phyloP scores from a whole-genome alignment of 148 eudicot genomes.

The Spergularia marina region DNA sequence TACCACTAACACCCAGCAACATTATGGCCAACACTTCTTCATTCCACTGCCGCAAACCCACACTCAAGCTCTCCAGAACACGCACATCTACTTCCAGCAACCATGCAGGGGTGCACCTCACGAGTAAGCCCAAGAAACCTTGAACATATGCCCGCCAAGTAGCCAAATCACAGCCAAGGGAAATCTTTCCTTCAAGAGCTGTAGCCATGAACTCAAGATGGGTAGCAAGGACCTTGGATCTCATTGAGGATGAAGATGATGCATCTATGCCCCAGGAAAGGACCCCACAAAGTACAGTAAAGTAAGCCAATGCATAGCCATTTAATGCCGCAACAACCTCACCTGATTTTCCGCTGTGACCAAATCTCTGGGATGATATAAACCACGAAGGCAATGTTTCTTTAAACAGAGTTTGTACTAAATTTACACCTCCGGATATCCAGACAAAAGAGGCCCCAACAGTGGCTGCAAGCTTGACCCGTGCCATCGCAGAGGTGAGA shows the following conservation, averaged over 20 bases:
- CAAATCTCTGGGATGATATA: conserved; percentile 54
- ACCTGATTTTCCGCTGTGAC: conserved; percentile 32
- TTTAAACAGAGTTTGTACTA: conserved; percentile 59
- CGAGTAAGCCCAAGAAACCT: conserved; percentile 76
- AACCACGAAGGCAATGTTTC: conserved; percentile 90
- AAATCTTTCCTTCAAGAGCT: conserved; percentile 78
- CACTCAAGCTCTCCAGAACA: conserved; percentile 64
- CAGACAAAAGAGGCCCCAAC: conserved; percentile 84
- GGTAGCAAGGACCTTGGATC: conserved; percentile 45
- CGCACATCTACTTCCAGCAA: conserved; percentile 59
- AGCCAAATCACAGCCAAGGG: conserved; percentile 67
- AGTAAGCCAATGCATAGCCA: conserved; percentile 82
- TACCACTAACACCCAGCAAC: conserved; percentile 61
- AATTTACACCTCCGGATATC: conserved; percentile 68
- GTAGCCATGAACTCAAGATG: conserved; percentile 75
- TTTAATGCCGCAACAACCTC: conserved; percentile 56
- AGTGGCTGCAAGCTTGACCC: conserved; percentile 75
- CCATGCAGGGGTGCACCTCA: conserved; percentile 72
- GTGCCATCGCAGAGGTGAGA: conserved; percentile 64
- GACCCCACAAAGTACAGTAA: conserved; percentile 64
- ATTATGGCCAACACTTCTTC: conserved; percentile 80
- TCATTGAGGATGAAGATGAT: conserved; percentile 35
- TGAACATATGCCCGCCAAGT: conserved; percentile 84
- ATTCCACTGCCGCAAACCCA: conserved; percentile 59
- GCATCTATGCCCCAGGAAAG: conserved; percentile 81